Percentiles rank a stretch among this genome's conserved stretches.
These are phyloP conservation scores for Kluyveromyces sp. DNA, from an alignment of 1,139 yeast species.

Conservation along the genomic window DNA sequence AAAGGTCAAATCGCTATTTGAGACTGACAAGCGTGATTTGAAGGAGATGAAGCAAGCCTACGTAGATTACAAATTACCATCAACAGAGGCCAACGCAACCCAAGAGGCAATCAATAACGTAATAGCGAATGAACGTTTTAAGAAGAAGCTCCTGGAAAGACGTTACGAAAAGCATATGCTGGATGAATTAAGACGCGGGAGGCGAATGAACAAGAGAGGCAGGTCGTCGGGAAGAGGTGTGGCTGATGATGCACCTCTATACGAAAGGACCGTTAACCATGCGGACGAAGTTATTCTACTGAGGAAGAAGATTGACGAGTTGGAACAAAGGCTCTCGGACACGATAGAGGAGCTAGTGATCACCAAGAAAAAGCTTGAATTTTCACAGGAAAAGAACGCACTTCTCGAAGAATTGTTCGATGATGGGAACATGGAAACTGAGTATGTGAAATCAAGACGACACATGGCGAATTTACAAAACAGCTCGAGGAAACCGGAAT, in stretches of 20 bases:
- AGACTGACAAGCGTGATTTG: slow-evolving; percentile 17
- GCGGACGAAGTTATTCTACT: slow-evolving; percentile 16
- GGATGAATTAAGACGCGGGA: slow-evolving; percentile 19
- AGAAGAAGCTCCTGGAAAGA: slow-evolving; percentile 20
- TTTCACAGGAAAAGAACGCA: slow-evolving; percentile 25
- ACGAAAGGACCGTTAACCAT: neutral
- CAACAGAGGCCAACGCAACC: slow-evolving; percentile 9
- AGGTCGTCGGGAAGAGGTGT: slow-evolving; percentile 11
- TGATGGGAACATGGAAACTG: slow-evolving; percentile 28
- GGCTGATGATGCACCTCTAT: neutral
- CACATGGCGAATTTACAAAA: slow-evolving; percentile 25
- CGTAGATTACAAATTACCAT: slow-evolving; percentile 13
- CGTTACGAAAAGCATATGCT: slow-evolving; percentile 23
- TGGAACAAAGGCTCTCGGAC: slow-evolving; percentile 49
- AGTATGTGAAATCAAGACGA: slow-evolving; percentile 27
- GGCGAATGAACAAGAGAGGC: slow-evolving; percentile 16
- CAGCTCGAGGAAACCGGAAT: slow-evolving; percentile 21
- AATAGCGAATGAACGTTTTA: slow-evolving; percentile 24
- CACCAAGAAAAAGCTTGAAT: slow-evolving; percentile 53
- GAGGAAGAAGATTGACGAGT: slow-evolving; percentile 38
- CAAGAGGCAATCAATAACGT: slow-evolving; percentile 11
- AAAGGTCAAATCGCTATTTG: slow-evolving; percentile 15
- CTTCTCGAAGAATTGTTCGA: slow-evolving; percentile 25
- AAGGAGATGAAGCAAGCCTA: slow-evolving; percentile 15
- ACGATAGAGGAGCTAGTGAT: slow-evolving; percentile 59